Percentiles rank a stretch among this genome's conserved stretches.
Evolutionary conservation across 495 filamentous ascomycete species (phyloP).

Genomic region (Cenococcum geophilum): DNA sequence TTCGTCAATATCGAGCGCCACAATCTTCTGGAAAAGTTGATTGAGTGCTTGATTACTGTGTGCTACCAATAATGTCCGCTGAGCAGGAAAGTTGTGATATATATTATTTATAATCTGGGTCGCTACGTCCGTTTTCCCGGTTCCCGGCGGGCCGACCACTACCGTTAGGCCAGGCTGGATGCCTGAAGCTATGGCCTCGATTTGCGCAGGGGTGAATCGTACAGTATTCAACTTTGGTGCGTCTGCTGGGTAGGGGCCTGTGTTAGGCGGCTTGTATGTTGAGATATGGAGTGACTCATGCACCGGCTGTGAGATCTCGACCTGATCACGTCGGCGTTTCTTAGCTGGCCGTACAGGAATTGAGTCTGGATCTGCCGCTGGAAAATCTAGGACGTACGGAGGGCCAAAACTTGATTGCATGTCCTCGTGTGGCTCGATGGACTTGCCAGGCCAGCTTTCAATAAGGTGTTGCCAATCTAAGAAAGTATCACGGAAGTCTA

Average conservation of each 20-base stretch:
- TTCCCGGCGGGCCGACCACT: conserved; percentile 92
- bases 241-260: conserved; percentile 86
- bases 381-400: conserved; percentile 71
- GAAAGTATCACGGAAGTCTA: conserved; percentile 93
- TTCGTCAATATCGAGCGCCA: conserved; percentile 88
- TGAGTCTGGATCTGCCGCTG: conserved; percentile 42
- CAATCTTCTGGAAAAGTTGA: conserved; percentile 98
- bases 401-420: conserved; percentile 70
- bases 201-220: conserved; percentile 84
- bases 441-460: conserved; percentile 78
- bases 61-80: conserved; percentile 87
- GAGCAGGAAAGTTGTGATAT: conserved; percentile 92
- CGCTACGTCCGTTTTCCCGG: conserved; percentile 96
- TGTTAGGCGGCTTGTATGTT: conserved; percentile 86
- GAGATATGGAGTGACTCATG: conserved; percentile 71
- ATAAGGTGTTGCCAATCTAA: conserved; percentile 91
- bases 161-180: conserved; percentile 92
- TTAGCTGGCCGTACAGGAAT: conserved; percentile 48
- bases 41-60: conserved; percentile 98
- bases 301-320: conserved; percentile 53
- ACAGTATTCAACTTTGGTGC: conserved; percentile 75
- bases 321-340: conserved; percentile 73
- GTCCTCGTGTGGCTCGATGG: conserved; percentile 66
- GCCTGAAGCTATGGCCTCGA: conserved; percentile 88
- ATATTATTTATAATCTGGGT: conserved; percentile 99